Percentiles rank a stretch among this genome's conserved stretches.
phyloP scores from a whole-genome alignment of 306 rosid species.

The Cyclanthera cordifolia region DNA sequence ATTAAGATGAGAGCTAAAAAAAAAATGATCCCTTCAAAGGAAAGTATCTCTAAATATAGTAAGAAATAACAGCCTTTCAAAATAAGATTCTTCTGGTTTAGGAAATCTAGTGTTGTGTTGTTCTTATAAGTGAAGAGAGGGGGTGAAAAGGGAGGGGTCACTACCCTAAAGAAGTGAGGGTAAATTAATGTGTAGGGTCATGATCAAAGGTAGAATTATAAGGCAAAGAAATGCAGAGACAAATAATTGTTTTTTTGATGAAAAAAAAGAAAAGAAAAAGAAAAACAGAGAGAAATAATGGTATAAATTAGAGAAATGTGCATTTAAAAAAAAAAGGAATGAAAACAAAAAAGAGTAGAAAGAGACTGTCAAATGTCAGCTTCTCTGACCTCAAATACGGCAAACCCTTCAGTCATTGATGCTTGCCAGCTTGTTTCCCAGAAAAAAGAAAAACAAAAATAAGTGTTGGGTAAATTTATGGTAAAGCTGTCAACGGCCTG shows the following conservation, averaged over 20 bases:
- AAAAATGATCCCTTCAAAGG: too few relatives aligned
- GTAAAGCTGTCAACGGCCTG: too few relatives aligned
- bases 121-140: too few relatives aligned
- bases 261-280: too few relatives aligned
- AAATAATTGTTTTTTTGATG: background rate
- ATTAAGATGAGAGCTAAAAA: too few relatives aligned
- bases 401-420: background rate
- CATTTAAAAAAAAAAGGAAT: background rate
- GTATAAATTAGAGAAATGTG: background rate
- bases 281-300: background rate
- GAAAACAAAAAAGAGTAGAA: background rate
- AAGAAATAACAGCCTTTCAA: background rate
- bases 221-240: background rate
- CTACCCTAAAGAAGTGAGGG: background rate
- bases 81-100: background rate
- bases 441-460: too few relatives aligned
- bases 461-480: too few relatives aligned
- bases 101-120: background rate
- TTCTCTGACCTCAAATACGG: background rate
- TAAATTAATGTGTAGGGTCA: background rate
- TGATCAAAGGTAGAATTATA: background rate
- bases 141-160: background rate
- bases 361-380: background rate
- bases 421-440: background rate
- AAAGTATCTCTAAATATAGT: too few relatives aligned